Percentiles rank a stretch among this genome's conserved stretches.
Conservation (phyloP, 129 eudicot species). For the Erigeron canadensis region DNA sequence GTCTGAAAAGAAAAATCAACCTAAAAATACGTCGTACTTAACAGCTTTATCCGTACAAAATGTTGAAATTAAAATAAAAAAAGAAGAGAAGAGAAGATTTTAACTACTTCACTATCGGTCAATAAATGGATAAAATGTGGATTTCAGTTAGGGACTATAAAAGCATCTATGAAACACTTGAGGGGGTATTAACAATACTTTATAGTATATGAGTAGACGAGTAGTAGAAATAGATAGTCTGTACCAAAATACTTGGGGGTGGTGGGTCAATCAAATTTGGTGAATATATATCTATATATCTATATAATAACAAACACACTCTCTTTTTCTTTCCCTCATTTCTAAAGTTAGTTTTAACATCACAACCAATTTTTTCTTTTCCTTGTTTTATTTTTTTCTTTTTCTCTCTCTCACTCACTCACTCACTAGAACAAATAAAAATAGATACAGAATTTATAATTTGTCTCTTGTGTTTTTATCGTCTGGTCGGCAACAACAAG, state of each 20-base stretch:
- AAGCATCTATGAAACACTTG: background rate
- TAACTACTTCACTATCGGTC: too few relatives aligned
- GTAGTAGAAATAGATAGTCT: slow-evolving; percentile 24
- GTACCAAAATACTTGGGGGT: slow-evolving; percentile 39
- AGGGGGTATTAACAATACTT: slow-evolving; percentile 1
- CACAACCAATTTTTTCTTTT: slow-evolving; percentile 4
- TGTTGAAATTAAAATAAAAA: too few relatives aligned
- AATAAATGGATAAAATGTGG: too few relatives aligned
- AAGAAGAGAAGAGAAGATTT: too few relatives aligned
- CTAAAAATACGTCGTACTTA: too few relatives aligned
- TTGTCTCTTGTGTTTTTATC: slow-evolving; percentile 36
- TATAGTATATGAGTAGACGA: background rate
- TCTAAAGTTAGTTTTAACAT: background rate
- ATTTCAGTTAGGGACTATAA: background rate
- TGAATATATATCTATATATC: slow-evolving; percentile 17
- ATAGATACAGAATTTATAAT: background rate
- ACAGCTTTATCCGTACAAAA: too few relatives aligned
- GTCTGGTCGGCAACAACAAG: slow-evolving; percentile 35
- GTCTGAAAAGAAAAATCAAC: too few relatives aligned
- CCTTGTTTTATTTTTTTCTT: background rate
- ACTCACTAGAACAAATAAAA: background rate
- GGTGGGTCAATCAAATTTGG: slow-evolving; percentile 23
- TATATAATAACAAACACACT: slow-evolving; percentile 27
- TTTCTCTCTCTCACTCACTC: slow-evolving; percentile 36
- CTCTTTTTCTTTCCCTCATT: background rate